Conservation (phyloP, 2,329 filamentous ascomycete genomes). For the Apiospora malaysiana region DNA sequence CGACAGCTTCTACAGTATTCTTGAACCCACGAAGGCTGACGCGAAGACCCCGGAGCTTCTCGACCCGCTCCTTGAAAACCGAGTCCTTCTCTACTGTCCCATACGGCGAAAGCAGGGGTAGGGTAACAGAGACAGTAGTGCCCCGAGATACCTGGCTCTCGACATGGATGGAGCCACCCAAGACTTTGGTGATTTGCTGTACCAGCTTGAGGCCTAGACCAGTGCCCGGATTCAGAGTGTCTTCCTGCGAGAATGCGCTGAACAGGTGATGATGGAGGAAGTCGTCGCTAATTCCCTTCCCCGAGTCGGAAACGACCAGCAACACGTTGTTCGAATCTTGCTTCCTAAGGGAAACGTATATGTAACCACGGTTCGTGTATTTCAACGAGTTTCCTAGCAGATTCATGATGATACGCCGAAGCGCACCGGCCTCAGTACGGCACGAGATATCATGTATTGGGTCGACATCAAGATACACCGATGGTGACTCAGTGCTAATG, state of each 20-base stretch:
- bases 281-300: conserved; percentile 64
- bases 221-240: conserved; percentile 60
- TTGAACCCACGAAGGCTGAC: conserved; percentile 36
- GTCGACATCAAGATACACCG: conserved; percentile 56
- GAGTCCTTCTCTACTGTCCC: conserved; percentile 31
- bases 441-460: conserved; percentile 42
- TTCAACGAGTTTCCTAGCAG: conserved; percentile 67
- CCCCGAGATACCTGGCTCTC: conserved; percentile 30
- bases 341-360: conserved; percentile 14
- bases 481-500: conserved; percentile 33
- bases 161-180: conserved; percentile 29
- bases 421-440: conserved; percentile 56
- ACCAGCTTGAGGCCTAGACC: conserved; percentile 63
- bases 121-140: conserved; percentile 43
- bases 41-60: conserved; percentile 33
- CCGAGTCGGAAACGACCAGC: conserved; percentile 59
- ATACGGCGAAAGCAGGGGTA: conserved; percentile 35
- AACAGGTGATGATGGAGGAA: conserved; percentile 64
- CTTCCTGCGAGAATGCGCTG: conserved; percentile 66
- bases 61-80: conserved; percentile 34
- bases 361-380: conserved; percentile 50
- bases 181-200: conserved; percentile 41
- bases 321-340: conserved; percentile 11
- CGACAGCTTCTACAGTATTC: background rate
- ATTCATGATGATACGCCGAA: conserved; percentile 64